Evolutionary conservation across 2,329 filamentous ascomycete genomes (phyloP), one percentile per base, ranked within the genome.

Genomic region (Alternaria rosae): DNA sequence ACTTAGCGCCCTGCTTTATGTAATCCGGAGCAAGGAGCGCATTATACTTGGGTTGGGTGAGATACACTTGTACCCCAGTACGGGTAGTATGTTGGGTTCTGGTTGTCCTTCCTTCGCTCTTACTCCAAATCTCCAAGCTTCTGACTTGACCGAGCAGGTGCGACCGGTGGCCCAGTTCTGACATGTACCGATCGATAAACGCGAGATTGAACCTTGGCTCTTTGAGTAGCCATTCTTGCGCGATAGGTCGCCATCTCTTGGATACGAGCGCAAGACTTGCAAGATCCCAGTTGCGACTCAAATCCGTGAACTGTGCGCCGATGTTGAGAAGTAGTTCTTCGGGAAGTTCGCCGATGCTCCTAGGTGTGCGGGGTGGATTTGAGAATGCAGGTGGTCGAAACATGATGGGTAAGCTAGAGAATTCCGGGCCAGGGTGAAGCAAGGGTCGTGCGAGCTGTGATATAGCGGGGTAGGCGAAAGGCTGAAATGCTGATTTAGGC

Each of bases 181-280:
- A 61, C 38, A 72, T 60, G 28, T 65, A 71, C 20, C 53, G 23
- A 41, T 68, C 62, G 43, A 71, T 67, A 5, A 57, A 21, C 4
- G 41, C 43, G n/a, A 71, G 42, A n/a, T 70, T 56, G 56, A 72
- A 65, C 23, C 44, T 21, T 3, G 70, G 69, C 10, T 57, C 48
- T 44, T 57, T 62, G 12, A 71, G 48, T 15, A 72, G 54, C 38
- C 53, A 48, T 55, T 72, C 69, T 35, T 71, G 64, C 10, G 61
- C 70, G 30, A 71, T 54, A 7, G 52, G 42, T 4, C 61, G 59
- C 44, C 67, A 59, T 48, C 43, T 54, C 4, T 56, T 64, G 4
- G 61, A 67, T 11, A 62, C 60, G n/a, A 71, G 65, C 4, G 67
- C 51, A 4, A 71, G 65, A 13, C 38, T 65, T 20, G 43, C 44